phyloP scores from a whole-genome alignment of 345 rosid species.

The Salix arbutifolia region DNA sequence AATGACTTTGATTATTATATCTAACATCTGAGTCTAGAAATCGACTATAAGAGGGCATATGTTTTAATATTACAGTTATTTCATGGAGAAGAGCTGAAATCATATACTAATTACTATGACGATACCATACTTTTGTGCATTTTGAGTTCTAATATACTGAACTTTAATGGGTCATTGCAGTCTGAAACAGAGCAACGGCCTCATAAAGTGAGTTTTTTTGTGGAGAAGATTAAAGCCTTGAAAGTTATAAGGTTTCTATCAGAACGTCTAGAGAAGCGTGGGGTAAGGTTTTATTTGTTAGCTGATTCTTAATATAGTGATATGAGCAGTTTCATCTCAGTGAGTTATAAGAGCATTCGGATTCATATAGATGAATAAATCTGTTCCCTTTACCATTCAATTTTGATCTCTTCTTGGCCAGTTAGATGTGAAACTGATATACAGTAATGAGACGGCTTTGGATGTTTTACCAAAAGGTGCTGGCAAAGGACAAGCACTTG shows the following conservation, averaged over 20 bases:
- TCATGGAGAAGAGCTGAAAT: too few relatives aligned
- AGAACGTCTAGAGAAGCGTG: conserved; percentile 46
- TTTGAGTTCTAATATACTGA: background rate
- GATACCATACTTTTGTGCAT: background rate
- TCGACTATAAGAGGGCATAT: background rate
- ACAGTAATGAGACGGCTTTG: conserved; percentile 85
- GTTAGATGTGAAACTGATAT: conserved; percentile 88
- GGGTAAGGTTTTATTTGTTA: conserved; percentile 42
- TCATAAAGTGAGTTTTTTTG: conserved; percentile 86
- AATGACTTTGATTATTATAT: background rate
- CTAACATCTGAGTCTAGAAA: too few relatives aligned
- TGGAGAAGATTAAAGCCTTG: conserved; percentile 74
- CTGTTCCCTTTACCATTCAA: background rate
- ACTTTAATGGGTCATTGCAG: conserved; percentile 35
- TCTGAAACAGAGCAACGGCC: conserved; percentile 82
- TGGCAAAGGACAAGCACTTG: conserved; percentile 96
- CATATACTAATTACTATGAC: too few relatives aligned
- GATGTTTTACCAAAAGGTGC: conserved; percentile 90
- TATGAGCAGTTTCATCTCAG: background rate
- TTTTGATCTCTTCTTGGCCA: conserved; percentile 18
- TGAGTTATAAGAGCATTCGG: background rate
- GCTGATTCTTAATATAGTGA: too few relatives aligned
- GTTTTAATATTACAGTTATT: background rate
- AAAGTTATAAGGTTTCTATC: conserved; percentile 52
- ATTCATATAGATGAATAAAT: background rate